Conservation (phyloP, 2,329 filamentous ascomycete genomes). For the Aureobasidium melanogenum region DNA sequence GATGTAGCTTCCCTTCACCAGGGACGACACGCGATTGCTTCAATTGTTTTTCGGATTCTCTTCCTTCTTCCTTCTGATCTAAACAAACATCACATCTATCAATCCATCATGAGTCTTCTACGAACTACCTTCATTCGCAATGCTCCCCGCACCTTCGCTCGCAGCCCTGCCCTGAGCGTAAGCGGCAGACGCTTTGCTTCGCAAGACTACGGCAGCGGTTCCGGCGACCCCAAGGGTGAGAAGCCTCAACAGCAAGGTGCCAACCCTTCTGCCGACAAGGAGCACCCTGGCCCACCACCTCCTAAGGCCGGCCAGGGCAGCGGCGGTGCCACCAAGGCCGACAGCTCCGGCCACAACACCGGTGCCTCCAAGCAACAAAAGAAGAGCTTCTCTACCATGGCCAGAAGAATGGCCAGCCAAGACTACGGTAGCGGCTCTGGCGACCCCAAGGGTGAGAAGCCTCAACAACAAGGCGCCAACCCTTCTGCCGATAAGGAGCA, state of each 20-base stretch:
- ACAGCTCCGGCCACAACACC: constrained; percentile 13
- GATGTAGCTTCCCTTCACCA: background rate
- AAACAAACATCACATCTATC: background rate
- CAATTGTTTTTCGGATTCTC: background rate
- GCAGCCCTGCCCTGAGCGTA: constrained; percentile 12
- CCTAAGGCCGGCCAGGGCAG: constrained; percentile 31
- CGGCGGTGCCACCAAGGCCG: constrained; percentile 24
- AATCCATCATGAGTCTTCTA: constrained; percentile 14
- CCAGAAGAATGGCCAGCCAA: constrained; percentile 14
- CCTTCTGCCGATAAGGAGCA: constrained; percentile 34
- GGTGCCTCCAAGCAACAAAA: constrained; percentile 14
- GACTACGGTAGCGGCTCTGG: constrained; percentile 37
- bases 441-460: constrained; percentile 35
- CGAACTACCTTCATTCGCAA: constrained; percentile 16
- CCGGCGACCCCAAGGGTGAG: constrained; percentile 34
- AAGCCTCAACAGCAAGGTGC: constrained; percentile 35
- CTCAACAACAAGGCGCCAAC: constrained; percentile 33
- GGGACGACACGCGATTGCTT: background rate
- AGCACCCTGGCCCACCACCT: constrained; percentile 38
- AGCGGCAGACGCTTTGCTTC: constrained; percentile 25
- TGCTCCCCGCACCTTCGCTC: constrained; percentile 15
- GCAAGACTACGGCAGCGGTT: constrained; percentile 31
- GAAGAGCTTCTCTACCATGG: constrained; percentile 10
- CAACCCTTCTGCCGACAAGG: constrained; percentile 30
- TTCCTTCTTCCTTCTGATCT: background rate